Conservation (phyloP, 2,329 filamentous ascomycete species). For the Monascus ruber region DNA sequence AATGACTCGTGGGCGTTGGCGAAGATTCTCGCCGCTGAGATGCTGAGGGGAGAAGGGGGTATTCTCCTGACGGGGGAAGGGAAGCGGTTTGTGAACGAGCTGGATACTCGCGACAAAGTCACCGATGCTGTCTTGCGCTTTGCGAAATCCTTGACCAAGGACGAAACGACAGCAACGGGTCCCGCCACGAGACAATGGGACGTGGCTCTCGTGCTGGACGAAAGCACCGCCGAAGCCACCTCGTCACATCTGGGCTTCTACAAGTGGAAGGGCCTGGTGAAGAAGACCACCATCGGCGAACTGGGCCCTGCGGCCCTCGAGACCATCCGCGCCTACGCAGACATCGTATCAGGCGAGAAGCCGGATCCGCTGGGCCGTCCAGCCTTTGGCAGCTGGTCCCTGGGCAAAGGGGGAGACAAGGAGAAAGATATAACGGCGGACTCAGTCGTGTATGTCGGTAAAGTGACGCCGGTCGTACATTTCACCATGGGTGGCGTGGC, state of each 20-base stretch:
- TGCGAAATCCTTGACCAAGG: too few species aligned
- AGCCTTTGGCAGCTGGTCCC: slow-evolving; percentile 45
- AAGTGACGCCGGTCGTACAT: slow-evolving; percentile 52
- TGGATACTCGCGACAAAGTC: slow-evolving; percentile 48
- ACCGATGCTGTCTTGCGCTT: slow-evolving; percentile 40
- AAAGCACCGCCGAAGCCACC: slow-evolving; percentile 42
- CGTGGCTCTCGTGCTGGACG: slow-evolving; percentile 48
- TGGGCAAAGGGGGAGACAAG: slow-evolving; percentile 15
- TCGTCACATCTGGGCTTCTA: slow-evolving; percentile 53
- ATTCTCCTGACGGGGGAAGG: slow-evolving; percentile 39
- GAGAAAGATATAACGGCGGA: slow-evolving; percentile 34
- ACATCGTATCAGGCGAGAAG: slow-evolving; percentile 28
- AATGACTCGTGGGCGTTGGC: slow-evolving; percentile 33
- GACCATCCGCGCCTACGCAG: slow-evolving; percentile 41
- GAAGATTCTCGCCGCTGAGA: slow-evolving; percentile 55
- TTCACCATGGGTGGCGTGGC: slow-evolving; percentile 57
- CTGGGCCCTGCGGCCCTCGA: slow-evolving; percentile 31
- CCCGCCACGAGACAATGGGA: slow-evolving; percentile 44
- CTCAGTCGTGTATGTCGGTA: slow-evolving; percentile 46
- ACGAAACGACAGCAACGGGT: slow-evolving; percentile 15
- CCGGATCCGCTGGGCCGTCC: slow-evolving; percentile 39
- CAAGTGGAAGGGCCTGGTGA: slow-evolving; percentile 49
- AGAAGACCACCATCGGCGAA: slow-evolving; percentile 44
- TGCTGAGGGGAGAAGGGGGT: slow-evolving; percentile 52
- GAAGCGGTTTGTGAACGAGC: slow-evolving; percentile 50